These are phyloP conservation scores for Papiliotrema laurentii DNA, from an alignment of 1,284 basidiomycete genomes.

Conservation along the genomic window DNA sequence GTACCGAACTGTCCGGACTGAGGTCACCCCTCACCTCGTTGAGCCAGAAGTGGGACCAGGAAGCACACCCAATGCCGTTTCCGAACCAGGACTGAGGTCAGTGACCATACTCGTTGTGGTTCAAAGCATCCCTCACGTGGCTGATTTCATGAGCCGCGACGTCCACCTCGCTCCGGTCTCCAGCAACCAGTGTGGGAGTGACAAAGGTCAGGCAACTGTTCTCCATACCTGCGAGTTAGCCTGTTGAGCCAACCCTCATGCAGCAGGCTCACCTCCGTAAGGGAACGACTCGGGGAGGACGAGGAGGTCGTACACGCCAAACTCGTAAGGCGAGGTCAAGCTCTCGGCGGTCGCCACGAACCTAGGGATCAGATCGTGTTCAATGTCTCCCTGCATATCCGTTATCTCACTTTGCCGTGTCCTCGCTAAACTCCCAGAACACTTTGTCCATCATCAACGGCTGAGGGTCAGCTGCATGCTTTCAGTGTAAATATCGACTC, in stretches of 20 bases:
- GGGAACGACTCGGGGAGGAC: constrained; percentile 94
- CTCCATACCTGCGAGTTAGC: constrained; percentile 33
- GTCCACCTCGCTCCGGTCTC: constrained; percentile 79
- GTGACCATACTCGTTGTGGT: constrained; percentile 2
- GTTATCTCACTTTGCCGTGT: constrained; percentile 61
- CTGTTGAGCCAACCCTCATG: background rate
- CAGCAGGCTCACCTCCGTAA: constrained; percentile 69
- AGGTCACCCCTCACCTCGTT: constrained; percentile 57
- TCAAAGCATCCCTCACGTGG: constrained; percentile 25
- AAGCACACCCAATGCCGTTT: constrained; percentile 59
- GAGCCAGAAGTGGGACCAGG: constrained; percentile 74
- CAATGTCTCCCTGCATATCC: background rate
- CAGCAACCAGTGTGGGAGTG: constrained; percentile 77
- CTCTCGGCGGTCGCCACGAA: constrained; percentile 73
- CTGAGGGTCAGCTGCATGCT: constrained; percentile 12
- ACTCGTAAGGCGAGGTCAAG: constrained; percentile 70
- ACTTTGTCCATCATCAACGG: constrained; percentile 73
- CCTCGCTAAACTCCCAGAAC: constrained; percentile 83
- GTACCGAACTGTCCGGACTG: too few species aligned
- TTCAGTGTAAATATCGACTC: background rate
- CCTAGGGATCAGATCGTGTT: constrained; percentile 43
- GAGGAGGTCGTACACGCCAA: constrained; percentile 85
- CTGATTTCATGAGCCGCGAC: constrained; percentile 65
- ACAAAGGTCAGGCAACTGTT: constrained; percentile 74
- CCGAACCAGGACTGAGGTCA: constrained; percentile 72